Percentiles rank a stretch among this genome's conserved stretches.
Conservation (phyloP, 768 basidiomycete species). For the Lentinus brumalis region DNA sequence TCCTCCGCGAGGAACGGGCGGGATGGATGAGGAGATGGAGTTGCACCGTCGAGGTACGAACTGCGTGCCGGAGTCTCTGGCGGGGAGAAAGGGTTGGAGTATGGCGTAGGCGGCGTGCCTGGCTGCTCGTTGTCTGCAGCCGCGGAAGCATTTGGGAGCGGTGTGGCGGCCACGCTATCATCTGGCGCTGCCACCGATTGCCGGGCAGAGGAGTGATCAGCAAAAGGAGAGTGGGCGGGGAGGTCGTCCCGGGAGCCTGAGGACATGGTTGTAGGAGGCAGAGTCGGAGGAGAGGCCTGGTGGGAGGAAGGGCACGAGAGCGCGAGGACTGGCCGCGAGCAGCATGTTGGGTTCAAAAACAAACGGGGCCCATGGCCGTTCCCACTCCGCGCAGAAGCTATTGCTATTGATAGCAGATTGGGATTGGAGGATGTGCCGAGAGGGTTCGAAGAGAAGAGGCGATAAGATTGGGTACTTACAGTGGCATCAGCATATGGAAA, state of each 20-base stretch:
- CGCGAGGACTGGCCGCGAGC: not conserved
- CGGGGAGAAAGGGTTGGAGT: constrained; percentile 17
- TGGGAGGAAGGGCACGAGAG: not conserved
- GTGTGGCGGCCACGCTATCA: not conserved
- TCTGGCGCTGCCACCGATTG: not conserved
- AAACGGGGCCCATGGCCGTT: not conserved
- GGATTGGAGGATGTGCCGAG: constrained; percentile 1
- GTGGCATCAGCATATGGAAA: not conserved
- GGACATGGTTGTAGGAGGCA: constrained; percentile 14
- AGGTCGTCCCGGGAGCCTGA: constrained; percentile 7
- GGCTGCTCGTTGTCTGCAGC: constrained; percentile 1
- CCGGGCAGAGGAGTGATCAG: not conserved
- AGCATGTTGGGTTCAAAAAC: constrained; percentile 2
- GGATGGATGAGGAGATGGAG: constrained; percentile 17
- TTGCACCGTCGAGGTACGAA: constrained; percentile 17
- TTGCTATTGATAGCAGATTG: constrained; percentile 18
- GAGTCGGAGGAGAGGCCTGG: constrained; percentile 5
- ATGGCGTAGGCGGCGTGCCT: constrained; percentile 3
- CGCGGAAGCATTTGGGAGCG: not conserved
- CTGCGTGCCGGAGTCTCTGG: constrained; percentile 21
- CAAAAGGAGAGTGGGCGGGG: constrained; percentile 8
- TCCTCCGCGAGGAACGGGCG: constrained; percentile 17
- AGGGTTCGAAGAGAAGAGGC: not conserved
- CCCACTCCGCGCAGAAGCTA: constrained; percentile 19
- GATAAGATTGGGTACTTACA: constrained; percentile 8